A percentile compares a stretch with the other conserved stretches of the same genome.
Evolutionary conservation across 768 basidiomycete species (phyloP).

Genomic region (Cytidiella melzeri): DNA sequence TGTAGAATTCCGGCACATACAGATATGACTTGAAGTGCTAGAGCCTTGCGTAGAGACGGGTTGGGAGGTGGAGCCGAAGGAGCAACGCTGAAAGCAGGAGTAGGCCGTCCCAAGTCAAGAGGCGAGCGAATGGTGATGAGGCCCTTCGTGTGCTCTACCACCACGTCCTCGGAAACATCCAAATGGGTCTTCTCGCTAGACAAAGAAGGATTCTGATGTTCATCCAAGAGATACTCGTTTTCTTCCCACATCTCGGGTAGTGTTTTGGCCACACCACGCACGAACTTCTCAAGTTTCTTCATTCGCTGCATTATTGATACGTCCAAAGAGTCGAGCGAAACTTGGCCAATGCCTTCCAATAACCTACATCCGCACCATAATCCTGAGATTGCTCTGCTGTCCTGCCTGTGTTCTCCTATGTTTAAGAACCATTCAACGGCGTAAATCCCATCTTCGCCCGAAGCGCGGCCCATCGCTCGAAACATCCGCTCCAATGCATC

Average conservation of each 20-base stretch:
- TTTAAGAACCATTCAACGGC: conserved; percentile 80
- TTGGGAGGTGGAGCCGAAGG: conserved; percentile 34
- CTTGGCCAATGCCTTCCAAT: conserved; percentile 60
- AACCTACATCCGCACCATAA: conserved; percentile 81
- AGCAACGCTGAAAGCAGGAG: conserved; percentile 21
- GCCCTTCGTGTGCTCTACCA: conserved; percentile 63
- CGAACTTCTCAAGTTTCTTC: conserved; percentile 57
- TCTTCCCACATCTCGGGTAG: conserved; percentile 72
- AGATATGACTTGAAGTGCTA: conserved; percentile 72
- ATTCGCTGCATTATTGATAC: conserved; percentile 13
- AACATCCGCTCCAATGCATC: conserved; percentile 67
- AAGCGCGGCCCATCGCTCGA: conserved; percentile 59
- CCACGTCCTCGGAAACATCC: conserved; percentile 24
- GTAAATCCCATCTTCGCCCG: conserved; percentile 63
- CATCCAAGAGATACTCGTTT: conserved; percentile 1
- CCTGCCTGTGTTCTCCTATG: conserved; percentile 40
- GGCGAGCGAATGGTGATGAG: conserved; percentile 51
- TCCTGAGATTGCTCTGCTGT: conserved; percentile 52
- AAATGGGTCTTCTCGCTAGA: too few relatives aligned
- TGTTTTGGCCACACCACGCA: conserved; percentile 53
- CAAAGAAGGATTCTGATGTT: conserved; percentile 18
- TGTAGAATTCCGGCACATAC: conserved; percentile 67
- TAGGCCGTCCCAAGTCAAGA: neutral
- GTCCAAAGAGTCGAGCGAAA: conserved; percentile 31
- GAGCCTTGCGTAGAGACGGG: conserved; percentile 57